Evolutionary conservation across 441 rosid genomes (phyloP).

Genomic region (Flueggea neowawraea): DNA sequence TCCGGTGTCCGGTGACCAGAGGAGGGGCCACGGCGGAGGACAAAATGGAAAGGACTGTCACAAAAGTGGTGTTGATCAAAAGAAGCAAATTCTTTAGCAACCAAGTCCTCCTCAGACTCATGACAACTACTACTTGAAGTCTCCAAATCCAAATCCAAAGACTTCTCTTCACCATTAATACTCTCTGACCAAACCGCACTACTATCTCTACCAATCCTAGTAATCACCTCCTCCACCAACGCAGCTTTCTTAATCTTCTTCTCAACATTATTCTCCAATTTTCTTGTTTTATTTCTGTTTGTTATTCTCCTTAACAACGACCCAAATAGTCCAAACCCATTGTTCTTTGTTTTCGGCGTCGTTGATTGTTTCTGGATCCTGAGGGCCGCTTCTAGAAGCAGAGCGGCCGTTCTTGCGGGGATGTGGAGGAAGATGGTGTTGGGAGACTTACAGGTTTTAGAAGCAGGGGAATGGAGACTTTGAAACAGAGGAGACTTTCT

Average conservation of each 20-base stretch:
- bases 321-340: conserved; percentile 51
- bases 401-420: conserved; percentile 68
- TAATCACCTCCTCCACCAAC: not conserved
- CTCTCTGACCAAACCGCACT: conserved; percentile 65
- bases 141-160: conserved; percentile 47
- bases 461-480: conserved; percentile 34
- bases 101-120: conserved; percentile 37
- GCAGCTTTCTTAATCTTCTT: not conserved
- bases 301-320: conserved; percentile 63
- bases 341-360: conserved; percentile 27
- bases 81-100: not conserved
- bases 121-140: conserved; percentile 49
- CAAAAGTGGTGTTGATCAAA: conserved; percentile 27
- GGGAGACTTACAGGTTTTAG: conserved; percentile 34
- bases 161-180: conserved; percentile 41
- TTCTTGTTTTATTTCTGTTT: conserved; percentile 21
- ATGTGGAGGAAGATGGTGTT: conserved; percentile 54
- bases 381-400: conserved; percentile 80
- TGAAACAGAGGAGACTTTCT: conserved; percentile 72
- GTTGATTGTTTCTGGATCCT: conserved; percentile 63
- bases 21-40: conserved; percentile 42
- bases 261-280: conserved; percentile 25
- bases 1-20: conserved; percentile 59
- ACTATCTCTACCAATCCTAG: conserved; percentile 14
- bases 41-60: conserved; percentile 76